These are phyloP conservation scores for Penicillium oxalicum DNA, from an alignment of 2,329 filamentous ascomycete species.

Conservation along the genomic window DNA sequence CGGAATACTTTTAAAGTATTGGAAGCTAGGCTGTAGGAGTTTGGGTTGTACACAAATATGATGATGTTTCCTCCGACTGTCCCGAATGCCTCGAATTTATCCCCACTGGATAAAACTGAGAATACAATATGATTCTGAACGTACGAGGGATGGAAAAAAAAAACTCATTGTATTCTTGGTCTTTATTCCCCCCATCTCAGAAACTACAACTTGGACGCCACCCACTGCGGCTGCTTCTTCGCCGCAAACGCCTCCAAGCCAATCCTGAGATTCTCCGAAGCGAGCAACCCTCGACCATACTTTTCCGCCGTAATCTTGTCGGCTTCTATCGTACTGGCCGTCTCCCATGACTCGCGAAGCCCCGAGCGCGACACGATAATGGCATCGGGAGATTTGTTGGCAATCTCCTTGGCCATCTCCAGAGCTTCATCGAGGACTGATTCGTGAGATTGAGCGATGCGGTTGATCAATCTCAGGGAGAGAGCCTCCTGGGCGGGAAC, in stretches of 20 bases:
- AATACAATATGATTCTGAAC: too few relatives aligned
- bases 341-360: slow-evolving; percentile 64
- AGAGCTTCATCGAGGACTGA: slow-evolving; percentile 71
- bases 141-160: too few relatives aligned
- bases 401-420: slow-evolving; percentile 54
- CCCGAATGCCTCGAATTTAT: too few relatives aligned
- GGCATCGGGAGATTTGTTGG: slow-evolving; percentile 64
- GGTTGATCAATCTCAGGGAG: slow-evolving; percentile 36
- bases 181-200: background rate
- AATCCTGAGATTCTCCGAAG: slow-evolving; percentile 87
- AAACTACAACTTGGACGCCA: slow-evolving; percentile 22
- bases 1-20: slow-evolving; percentile 1
- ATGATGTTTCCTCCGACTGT: background rate
- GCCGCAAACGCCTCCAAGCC: slow-evolving; percentile 58
- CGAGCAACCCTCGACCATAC: slow-evolving; percentile 79
- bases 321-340: slow-evolving; percentile 54
- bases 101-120: too few relatives aligned
- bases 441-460: slow-evolving; percentile 54
- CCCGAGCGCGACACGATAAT: slow-evolving; percentile 65
- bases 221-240: slow-evolving; percentile 84
- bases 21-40: background rate
- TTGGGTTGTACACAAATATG: background rate
- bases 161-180: too few relatives aligned
- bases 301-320: slow-evolving; percentile 76
- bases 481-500: slow-evolving; percentile 55